Evolutionary conservation across 1,284 basidiomycete genomes (phyloP), one percentile per base, ranked within the genome.

Genomic region (Apiotrichum laibachii): DNA sequence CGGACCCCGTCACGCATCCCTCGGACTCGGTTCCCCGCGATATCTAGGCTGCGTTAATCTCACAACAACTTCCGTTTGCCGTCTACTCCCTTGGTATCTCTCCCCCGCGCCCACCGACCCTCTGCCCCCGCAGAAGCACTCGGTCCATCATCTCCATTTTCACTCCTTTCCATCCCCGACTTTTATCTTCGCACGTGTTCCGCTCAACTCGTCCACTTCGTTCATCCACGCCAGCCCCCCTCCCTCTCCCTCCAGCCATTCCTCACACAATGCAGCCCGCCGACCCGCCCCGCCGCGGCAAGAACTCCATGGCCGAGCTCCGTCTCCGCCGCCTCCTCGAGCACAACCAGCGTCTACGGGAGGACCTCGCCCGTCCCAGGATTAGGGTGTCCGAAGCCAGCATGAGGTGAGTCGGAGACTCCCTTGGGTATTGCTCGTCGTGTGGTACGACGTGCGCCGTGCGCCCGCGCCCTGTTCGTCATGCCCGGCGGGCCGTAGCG

Each of bases 321-420:
- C 96, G 95, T 84, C 87, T 97, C 65, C 85, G 94, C 50, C 83
- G 94, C 58, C 81, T 98, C 67, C 86, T 87, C 61, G 94, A 98
- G 81, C 92, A 97, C 80, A 98, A 97, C 75, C 86, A 89, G 75
- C 84, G 94, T 61, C 80, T 98, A 68, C 82, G 86, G 71, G 94
- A 97, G 79, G 94, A 98, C 75, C 80, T 97, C 61, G 86, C 88
- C 52, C 81, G 94, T 65, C 92, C 92, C 31, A 82, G 94, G 66
- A 85, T 94, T 64, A 84, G 88, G 61, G 90, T 97, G 49, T 92
- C 90, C 72, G 92, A 96, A 79, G 94, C 94, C 44, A 89, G 87
- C 72, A 84, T 88, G 58, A 90, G 86, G 92, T 95, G 71, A 69
- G 88, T 77, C 26, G 26, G 26, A 31, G 26, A 31, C 26, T 31